phyloP scores from a whole-genome alignment of 768 basidiomycete genomes.

The Sistotremastrum suecicum region DNA sequence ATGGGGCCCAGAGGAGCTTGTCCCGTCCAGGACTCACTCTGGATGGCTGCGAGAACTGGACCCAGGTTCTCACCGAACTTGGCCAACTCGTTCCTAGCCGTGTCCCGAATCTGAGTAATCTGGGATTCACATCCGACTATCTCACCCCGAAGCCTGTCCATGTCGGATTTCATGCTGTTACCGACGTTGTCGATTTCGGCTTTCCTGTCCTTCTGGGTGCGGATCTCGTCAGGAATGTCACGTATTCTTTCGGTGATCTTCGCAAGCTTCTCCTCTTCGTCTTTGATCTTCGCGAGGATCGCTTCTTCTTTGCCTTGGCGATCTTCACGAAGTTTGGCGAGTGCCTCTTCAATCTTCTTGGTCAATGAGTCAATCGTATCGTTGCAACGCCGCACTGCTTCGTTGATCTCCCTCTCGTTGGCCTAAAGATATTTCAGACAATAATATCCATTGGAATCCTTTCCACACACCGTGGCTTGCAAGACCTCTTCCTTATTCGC shows the following conservation, averaged over 20 bases:
- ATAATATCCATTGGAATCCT: not conserved
- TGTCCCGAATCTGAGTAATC: constrained; percentile 33
- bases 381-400: constrained; percentile 20
- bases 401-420: constrained; percentile 37
- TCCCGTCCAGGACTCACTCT: constrained; percentile 43
- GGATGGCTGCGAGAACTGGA: constrained; percentile 38
- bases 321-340: constrained; percentile 17
- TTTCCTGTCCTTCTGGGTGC: constrained; percentile 9
- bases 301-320: constrained; percentile 43
- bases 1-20: constrained; percentile 64
- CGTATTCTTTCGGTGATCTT: constrained; percentile 22
- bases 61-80: constrained; percentile 54
- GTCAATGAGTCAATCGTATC: constrained; percentile 22
- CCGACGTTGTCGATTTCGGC: not conserved
- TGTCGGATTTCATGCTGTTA: constrained; percentile 15
- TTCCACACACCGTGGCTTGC: constrained; percentile 28
- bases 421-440: constrained; percentile 19
- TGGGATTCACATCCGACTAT: constrained; percentile 35
- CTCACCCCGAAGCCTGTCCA: constrained; percentile 20
- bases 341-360: constrained; percentile 34
- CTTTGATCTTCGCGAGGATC: constrained; percentile 34
- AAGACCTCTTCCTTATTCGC: constrained; percentile 29
- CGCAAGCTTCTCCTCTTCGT: constrained; percentile 25
- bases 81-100: constrained; percentile 42
- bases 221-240: constrained; percentile 9